These are phyloP conservation scores for Capsicum pubescens DNA, from an alignment of 257 asterid genomes.

Conservation along the genomic window DNA sequence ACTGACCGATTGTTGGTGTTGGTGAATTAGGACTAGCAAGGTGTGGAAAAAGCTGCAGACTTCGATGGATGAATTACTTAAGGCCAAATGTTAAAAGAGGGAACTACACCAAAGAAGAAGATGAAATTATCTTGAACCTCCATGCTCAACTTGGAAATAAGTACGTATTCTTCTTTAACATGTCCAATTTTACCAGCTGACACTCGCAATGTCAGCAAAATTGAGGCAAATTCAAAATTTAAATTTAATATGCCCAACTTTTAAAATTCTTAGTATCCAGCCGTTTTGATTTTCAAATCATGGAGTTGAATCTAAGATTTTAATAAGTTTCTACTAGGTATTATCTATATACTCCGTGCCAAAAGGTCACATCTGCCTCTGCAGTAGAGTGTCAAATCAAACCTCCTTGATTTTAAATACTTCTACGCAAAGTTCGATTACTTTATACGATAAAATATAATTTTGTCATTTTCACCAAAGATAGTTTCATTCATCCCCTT, in stretches of 20 bases:
- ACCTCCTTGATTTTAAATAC: neutral
- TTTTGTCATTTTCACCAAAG: neutral
- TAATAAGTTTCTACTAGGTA: no score
- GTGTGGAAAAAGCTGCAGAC: conserved; percentile 39
- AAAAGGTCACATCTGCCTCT: neutral
- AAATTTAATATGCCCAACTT: neutral
- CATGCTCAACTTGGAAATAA: conserved; percentile 34
- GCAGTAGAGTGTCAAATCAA: no score
- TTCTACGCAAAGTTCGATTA: neutral
- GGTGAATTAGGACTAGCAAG: conserved; percentile 28
- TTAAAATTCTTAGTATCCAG: neutral
- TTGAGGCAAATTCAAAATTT: neutral
- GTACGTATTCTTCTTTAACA: neutral
- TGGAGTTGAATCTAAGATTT: neutral
- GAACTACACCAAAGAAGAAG: conserved; percentile 33
- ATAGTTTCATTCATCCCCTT: neutral
- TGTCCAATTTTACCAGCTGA: neutral
- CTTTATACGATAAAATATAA: neutral
- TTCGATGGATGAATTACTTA: conserved; percentile 37
- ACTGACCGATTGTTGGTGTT: conserved; percentile 14
- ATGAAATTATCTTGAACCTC: conserved; percentile 25
- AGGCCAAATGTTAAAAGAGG: conserved; percentile 33
- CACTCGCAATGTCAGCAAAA: neutral
- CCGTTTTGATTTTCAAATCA: no score
- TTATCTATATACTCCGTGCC: no score